phyloP scores from a whole-genome alignment of 495 filamentous ascomycete species.

The Lepidopterella palustris region DNA sequence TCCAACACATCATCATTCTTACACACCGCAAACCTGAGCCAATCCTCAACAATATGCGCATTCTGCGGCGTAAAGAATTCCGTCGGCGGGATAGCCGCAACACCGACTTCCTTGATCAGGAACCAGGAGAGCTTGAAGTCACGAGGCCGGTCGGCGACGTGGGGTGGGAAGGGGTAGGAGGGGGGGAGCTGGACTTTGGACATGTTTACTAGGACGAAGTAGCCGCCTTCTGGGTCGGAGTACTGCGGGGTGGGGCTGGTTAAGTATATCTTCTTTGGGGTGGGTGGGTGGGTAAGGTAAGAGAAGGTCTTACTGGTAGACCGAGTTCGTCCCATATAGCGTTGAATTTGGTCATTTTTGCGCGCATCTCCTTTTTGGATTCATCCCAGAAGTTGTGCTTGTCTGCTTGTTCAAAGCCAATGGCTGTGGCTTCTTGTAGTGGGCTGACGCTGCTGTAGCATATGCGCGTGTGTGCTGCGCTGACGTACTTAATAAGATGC shows the following conservation, averaged over 20 bases:
- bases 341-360: conserved; percentile 84
- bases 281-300: conserved; percentile 11
- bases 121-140: conserved; percentile 97
- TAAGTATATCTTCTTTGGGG: no score
- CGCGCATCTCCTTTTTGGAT: conserved; percentile 75
- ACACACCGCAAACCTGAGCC: conserved; percentile 91
- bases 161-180: conserved; percentile 78
- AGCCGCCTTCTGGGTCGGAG: conserved; percentile 89
- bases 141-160: conserved; percentile 75
- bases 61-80: conserved; percentile 91
- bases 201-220: conserved; percentile 93
- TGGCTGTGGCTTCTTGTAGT: conserved; percentile 91
- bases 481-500: conserved; percentile 84
- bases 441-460: conserved; percentile 93
- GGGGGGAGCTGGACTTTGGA: conserved; percentile 72
- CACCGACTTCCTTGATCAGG: conserved; percentile 89
- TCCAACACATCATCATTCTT: conserved; percentile 90
- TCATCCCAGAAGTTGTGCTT: conserved; percentile 81
- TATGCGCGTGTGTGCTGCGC: conserved; percentile 88
- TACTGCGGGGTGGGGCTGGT: conserved; percentile 43
- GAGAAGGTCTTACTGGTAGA: conserved; percentile 51
- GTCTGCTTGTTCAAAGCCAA: conserved; percentile 89
- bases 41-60: conserved; percentile 80
- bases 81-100: conserved; percentile 91
- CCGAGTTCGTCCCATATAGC: conserved; percentile 81